phyloP scores from a whole-genome alignment of 768 basidiomycete species.

The Mycena galopus region DNA sequence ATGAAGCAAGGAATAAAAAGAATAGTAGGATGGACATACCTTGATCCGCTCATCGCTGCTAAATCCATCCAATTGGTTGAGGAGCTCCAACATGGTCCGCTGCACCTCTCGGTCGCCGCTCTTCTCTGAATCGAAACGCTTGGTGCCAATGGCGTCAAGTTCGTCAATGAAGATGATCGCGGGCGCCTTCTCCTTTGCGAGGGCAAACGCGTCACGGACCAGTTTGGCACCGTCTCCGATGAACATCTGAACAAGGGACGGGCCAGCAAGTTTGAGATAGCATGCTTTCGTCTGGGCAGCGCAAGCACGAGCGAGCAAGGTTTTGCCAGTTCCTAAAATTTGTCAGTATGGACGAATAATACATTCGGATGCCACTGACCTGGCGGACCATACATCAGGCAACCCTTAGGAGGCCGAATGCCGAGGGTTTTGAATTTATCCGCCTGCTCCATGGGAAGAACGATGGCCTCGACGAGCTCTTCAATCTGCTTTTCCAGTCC shows the following conservation, averaged over 20 bases:
- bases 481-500: conserved; percentile 99
- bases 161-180: conserved; percentile 99
- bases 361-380: conserved; percentile 61
- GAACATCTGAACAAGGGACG: conserved; percentile 99
- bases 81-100: conserved; percentile 98
- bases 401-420: conserved; percentile 97
- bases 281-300: conserved; percentile 98
- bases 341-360: conserved; percentile 17
- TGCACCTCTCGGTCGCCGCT: conserved; percentile 99
- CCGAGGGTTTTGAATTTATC: conserved; percentile 99
- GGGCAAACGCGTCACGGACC: conserved; percentile 97
- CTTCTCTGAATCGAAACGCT: conserved; percentile 99
- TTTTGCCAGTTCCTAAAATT: conserved; percentile 89
- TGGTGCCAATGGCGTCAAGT: conserved; percentile 98
- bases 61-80: conserved; percentile 99
- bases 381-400: conserved; percentile 98
- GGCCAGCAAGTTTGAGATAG: conserved; percentile 97
- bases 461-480: conserved; percentile 97
- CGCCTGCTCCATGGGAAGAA: conserved; percentile 97
- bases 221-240: conserved; percentile 99
- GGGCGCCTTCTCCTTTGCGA: conserved; percentile 98
- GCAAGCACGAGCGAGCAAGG: conserved; percentile 96
- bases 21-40: conserved; percentile 59
- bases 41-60: conserved; percentile 98
- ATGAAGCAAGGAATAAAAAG: conserved; percentile 11